Base-by-base conservation (phyloP, 495 filamentous ascomycete species). In the Xylaria palmicola region DNA sequence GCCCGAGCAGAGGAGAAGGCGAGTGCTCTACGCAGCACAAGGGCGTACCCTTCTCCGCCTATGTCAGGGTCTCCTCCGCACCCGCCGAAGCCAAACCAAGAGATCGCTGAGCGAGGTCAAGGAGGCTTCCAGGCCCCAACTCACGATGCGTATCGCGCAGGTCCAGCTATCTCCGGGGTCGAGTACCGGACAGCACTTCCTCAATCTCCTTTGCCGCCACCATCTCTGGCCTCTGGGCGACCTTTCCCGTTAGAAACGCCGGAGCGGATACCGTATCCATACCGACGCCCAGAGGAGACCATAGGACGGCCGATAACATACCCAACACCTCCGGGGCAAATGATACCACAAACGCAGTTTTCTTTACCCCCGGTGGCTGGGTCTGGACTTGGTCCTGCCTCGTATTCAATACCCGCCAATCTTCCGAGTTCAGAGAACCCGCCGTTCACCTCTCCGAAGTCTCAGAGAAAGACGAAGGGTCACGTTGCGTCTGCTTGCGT, bases 401-500 rank as follows among this genome's bases (percentile, higher is more conserved):
- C 68, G 8, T 81, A 78, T 62, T 51, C 74, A 43, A 56, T 74
- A 47, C 43, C 72, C 19, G 54, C 66, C 19, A 75, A 73, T 48
- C 72, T 70, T 3, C 65, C 67, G 53, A 60, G 62, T 10, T 65
- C 69, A 2, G 77, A 81, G 20, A 62, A 72, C 26, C 70, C 70
- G 20, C 68, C 76, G 3, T 77, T 73, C 39, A 66, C 72, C 6
- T 80, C 80, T 41, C 77, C 81, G n/a, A 90, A 88, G 63, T 78
- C 87, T 6, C 90, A 91, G 15, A 84, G 92, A 64, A 90, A 93
- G 66, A 88, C 92, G 7, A 98, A 98, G 70, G 91, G 91, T 12
- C 94, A 98, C 78, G 94, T 98, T 48, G 91, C 93, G 36, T 97
- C 93, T 34, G 94, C 94, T 17, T 98, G 94, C 72, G 89, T 97